Conservation (phyloP, 2,329 filamentous ascomycete species). For the Colletotrichum tropicale region DNA sequence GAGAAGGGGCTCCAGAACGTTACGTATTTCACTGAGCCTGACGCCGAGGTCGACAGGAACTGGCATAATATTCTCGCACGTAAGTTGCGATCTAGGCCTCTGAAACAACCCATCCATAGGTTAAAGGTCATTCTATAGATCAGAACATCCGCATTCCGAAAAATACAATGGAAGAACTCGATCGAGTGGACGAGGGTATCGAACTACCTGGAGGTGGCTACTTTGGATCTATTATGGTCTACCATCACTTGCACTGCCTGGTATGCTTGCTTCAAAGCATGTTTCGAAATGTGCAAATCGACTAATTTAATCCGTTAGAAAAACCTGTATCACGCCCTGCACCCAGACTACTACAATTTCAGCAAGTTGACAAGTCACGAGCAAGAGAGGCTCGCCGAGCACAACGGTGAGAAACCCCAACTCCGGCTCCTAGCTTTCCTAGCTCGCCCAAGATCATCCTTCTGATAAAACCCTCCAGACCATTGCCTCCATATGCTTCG, state of each 20-base stretch:
- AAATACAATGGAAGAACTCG: background rate
- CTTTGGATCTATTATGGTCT: background rate
- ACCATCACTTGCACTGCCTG: background rate
- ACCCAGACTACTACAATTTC: background rate
- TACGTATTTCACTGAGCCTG: background rate
- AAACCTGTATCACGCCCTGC: background rate
- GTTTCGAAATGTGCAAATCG: background rate
- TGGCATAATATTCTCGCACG: background rate
- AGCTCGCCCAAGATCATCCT: background rate
- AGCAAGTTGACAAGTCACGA: background rate
- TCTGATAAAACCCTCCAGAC: background rate
- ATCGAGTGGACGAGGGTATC: background rate
- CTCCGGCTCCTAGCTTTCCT: background rate
- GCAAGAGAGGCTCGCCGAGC: background rate
- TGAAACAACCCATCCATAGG: rapidly evolving
- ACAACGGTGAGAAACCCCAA: background rate
- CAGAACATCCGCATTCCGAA: background rate
- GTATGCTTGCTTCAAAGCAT: background rate
- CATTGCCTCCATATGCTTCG: background rate
- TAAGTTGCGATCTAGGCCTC: background rate
- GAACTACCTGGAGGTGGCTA: background rate
- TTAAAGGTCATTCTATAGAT: background rate
- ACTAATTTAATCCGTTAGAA: background rate
- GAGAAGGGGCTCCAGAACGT: background rate
- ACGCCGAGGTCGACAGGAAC: background rate